Percentiles rank a stretch among this genome's conserved stretches.
Conservation (phyloP, 2,329 filamentous ascomycete genomes). For the Neonectria ditissima region DNA sequence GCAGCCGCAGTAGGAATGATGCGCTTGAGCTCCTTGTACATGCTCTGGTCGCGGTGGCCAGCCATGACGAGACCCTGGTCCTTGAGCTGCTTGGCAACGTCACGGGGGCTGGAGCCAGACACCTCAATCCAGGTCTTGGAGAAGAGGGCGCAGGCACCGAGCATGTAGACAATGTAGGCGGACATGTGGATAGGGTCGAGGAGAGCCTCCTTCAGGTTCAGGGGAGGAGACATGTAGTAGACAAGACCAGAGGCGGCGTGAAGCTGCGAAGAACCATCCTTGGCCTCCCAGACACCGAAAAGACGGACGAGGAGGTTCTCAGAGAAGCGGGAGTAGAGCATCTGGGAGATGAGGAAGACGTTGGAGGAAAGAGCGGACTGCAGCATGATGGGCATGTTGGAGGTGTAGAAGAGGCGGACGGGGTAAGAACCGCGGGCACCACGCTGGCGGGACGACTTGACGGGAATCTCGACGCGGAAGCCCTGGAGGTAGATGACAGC, state of each 20-base stretch:
- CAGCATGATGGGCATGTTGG: conserved; percentile 99
- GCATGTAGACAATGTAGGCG: conserved; percentile 97
- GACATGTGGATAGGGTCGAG: conserved; percentile 97
- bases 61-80: conserved; percentile 99
- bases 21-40: conserved; percentile 99
- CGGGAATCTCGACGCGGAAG: conserved; percentile 99
- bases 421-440: conserved; percentile 98
- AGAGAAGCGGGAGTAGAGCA: conserved; percentile 98
- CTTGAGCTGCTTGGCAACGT: conserved; percentile 99
- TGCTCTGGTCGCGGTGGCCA: conserved; percentile 98
- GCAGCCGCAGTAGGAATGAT: conserved; percentile 98
- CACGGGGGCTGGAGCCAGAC: conserved; percentile 94
- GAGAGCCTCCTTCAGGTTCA: conserved; percentile 97
- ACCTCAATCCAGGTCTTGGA: conserved; percentile 99
- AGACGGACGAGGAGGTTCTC: conserved; percentile 98
- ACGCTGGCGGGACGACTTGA: conserved; percentile 99
- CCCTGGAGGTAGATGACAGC: conserved; percentile 99
- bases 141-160: conserved; percentile 96
- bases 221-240: conserved; percentile 99
- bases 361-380: conserved; percentile 99
- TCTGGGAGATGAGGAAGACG: conserved; percentile 98
- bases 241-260: conserved; percentile 92
- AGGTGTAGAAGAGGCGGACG: conserved; percentile 99
- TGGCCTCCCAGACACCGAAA: conserved; percentile 98
- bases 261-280: conserved; percentile 95